These are phyloP conservation scores for Flaveria linearis DNA, from an alignment of 129 eudicot species.

Conservation along the genomic window DNA sequence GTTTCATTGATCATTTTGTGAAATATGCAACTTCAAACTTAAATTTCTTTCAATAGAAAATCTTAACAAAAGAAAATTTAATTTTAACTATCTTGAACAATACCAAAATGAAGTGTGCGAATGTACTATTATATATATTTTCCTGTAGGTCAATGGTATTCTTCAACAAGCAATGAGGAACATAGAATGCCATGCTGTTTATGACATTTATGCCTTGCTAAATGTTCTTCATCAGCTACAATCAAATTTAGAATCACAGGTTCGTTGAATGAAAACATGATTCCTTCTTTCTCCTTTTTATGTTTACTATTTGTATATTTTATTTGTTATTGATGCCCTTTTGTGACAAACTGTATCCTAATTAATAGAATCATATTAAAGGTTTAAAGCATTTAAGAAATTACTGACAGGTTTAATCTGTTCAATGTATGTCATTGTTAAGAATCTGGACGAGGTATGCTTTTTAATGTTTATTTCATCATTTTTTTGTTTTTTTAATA, in stretches of 20 bases:
- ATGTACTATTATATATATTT: constrained; percentile 10
- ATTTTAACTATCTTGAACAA: neutral
- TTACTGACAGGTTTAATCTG: no score
- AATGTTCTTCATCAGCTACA: constrained; percentile 62
- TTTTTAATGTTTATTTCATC: no score
- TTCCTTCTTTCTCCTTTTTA: neutral
- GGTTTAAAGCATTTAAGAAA: no score
- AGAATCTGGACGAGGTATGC: no score
- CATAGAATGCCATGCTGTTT: no score
- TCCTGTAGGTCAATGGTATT: constrained; percentile 44
- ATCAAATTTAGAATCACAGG: constrained; percentile 54
- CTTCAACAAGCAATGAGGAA: constrained; percentile 23
- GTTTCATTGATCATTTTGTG: no score
- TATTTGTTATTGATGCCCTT: neutral
- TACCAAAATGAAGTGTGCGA: neutral
- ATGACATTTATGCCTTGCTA: constrained; percentile 23
- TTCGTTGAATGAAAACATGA: constrained; percentile 10
- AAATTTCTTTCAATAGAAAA: no score
- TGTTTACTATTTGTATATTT: constrained; percentile 8
- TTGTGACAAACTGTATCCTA: constrained; percentile 5
- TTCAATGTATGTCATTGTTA: no score
- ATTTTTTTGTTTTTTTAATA: no score
- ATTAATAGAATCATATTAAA: neutral
- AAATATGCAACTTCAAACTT: no score
- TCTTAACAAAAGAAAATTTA: neutral